phyloP scores from a whole-genome alignment of 495 filamentous ascomycete genomes.

The Trichoderma reesei region DNA sequence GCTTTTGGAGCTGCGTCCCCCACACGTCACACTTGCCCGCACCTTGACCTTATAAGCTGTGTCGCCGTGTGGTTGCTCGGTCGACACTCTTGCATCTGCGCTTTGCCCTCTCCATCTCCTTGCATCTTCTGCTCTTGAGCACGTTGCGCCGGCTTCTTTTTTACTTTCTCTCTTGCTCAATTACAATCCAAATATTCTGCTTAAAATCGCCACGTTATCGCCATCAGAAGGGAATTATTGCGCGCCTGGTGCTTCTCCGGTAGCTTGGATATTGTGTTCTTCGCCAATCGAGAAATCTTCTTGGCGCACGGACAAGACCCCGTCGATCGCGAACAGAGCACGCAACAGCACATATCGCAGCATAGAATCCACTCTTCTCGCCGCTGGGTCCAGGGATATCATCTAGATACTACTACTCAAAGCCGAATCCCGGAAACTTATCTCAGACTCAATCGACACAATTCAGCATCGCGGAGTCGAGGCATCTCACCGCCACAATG shows the following conservation, averaged over 20 bases:
- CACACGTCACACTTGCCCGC: neutral
- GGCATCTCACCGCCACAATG: neutral
- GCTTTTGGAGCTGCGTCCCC: neutral
- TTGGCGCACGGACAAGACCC: neutral
- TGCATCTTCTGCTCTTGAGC: neutral
- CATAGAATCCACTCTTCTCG: neutral
- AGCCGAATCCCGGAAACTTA: too few species aligned
- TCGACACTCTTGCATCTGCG: neutral
- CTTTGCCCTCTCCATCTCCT: neutral
- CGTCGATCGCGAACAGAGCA: neutral
- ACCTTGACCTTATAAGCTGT: neutral
- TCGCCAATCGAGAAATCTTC: neutral
- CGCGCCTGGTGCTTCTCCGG: neutral
- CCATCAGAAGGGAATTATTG: neutral
- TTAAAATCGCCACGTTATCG: neutral
- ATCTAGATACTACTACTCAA: too few species aligned
- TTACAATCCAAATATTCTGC: neutral
- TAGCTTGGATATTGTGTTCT: neutral
- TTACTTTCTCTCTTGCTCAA: neutral
- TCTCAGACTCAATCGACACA: too few species aligned
- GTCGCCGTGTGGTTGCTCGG: slow-evolving; percentile 5
- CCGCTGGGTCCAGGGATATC: too few species aligned
- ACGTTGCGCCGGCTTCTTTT: neutral
- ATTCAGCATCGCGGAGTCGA: neutral
- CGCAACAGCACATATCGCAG: neutral